phyloP scores from a whole-genome alignment of 768 basidiomycete genomes.

The Sporobolomyces pararoseus region DNA sequence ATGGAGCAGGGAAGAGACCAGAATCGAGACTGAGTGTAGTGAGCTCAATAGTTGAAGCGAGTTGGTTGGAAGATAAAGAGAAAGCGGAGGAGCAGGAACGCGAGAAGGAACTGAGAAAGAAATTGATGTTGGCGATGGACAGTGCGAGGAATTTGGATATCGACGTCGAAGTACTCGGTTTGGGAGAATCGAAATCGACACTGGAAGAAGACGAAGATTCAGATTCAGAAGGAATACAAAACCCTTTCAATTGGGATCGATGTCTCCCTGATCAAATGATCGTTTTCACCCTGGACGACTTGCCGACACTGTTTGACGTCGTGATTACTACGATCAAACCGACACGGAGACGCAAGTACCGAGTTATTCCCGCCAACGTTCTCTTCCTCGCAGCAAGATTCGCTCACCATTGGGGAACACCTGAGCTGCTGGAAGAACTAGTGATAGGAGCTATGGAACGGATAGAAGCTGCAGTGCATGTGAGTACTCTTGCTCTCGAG shows the following conservation, averaged over 20 bases:
- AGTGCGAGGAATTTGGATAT: conserved; percentile 50
- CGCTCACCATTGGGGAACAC: conserved; percentile 78
- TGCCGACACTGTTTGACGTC: conserved; percentile 74
- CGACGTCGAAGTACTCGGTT: conserved; percentile 59
- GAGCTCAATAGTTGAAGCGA: conserved; percentile 52
- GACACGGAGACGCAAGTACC: conserved; percentile 56
- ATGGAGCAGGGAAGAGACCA: neutral
- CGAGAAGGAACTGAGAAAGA: conserved; percentile 40
- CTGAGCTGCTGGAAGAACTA: conserved; percentile 87
- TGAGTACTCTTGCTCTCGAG: conserved; percentile 54
- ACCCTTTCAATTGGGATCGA: conserved; percentile 50
- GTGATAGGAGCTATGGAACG: conserved; percentile 84
- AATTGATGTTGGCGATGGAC: conserved; percentile 55
- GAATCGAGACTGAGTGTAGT: conserved; percentile 15
- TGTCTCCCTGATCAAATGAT: conserved; percentile 82
- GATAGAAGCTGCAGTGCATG: conserved; percentile 88
- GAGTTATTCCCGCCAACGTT: conserved; percentile 79
- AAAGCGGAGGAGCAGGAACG: conserved; percentile 36
- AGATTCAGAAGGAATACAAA: conserved; percentile 50
- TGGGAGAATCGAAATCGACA: conserved; percentile 50
- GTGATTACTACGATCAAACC: conserved; percentile 73
- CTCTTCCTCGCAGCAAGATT: conserved; percentile 87
- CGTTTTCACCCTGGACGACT: conserved; percentile 75
- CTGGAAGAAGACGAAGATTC: conserved; percentile 56
- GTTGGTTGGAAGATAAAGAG: conserved; percentile 42